phyloP scores from a whole-genome alignment of 495 filamentous ascomycete genomes.

The Daldinia bambusicola region DNA sequence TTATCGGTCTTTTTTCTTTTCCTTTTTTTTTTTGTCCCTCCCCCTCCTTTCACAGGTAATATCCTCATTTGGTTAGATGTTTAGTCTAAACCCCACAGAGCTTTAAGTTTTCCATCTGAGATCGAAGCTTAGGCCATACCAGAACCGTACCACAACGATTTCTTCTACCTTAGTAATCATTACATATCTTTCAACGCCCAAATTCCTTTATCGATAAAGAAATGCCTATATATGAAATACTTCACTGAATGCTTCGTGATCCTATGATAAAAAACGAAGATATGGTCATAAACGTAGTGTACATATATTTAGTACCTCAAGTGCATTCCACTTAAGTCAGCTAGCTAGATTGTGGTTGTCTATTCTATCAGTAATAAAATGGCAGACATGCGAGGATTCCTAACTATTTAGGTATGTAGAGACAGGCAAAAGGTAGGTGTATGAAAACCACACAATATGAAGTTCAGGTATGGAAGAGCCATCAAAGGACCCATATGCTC shows the following conservation, averaged over 20 bases:
- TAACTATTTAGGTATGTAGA: not conserved
- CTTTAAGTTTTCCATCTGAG: slow-evolving; percentile 1
- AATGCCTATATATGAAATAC: not conserved
- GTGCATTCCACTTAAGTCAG: not conserved
- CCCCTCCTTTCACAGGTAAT: not conserved
- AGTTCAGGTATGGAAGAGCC: not conserved
- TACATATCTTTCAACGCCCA: slow-evolving; percentile 3
- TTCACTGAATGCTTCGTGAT: not conserved
- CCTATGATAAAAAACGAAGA: not conserved
- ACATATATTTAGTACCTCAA: not conserved
- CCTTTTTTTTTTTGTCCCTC: slow-evolving; percentile 24
- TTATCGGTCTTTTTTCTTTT: slow-evolving; percentile 41
- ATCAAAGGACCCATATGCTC: not conserved
- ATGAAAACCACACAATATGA: not conserved
- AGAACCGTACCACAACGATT: not conserved
- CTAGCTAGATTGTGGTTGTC: not conserved
- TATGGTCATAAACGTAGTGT: not conserved
- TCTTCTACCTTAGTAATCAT: not conserved
- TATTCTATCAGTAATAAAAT: not conserved
- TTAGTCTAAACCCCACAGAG: not conserved
- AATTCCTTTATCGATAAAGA: slow-evolving; percentile 1
- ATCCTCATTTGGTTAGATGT: not conserved
- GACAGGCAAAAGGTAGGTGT: not conserved
- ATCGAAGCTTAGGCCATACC: slow-evolving; percentile 2
- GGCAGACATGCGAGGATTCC: not conserved